Conservation (phyloP, 2,329 filamentous ascomycete species). For the Juglanconis oblonga region DNA sequence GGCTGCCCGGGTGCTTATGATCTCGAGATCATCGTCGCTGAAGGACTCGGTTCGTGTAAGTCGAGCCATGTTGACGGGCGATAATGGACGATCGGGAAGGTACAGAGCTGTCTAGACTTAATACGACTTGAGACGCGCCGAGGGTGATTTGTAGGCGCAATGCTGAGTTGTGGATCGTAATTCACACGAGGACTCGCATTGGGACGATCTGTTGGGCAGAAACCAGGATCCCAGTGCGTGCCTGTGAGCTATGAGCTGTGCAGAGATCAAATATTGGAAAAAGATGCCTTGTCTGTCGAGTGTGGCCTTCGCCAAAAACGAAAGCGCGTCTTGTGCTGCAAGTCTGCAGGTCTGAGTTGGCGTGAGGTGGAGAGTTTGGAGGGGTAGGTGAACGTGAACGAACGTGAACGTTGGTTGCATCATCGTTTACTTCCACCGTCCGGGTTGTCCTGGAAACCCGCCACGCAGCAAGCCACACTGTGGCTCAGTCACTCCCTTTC, state of each 20-base stretch:
- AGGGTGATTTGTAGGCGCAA: too few relatives aligned
- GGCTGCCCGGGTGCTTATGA: constrained; percentile 32
- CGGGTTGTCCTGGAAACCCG: not conserved
- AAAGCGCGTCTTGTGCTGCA: not conserved
- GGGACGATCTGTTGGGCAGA: too few relatives aligned
- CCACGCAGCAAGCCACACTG: not conserved
- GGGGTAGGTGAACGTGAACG: not conserved
- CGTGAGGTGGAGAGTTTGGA: not conserved
- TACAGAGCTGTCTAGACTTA: too few relatives aligned
- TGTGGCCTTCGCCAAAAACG: not conserved
- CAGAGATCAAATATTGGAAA: too few relatives aligned
- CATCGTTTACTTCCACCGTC: not conserved
- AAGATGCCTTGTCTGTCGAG: too few relatives aligned
- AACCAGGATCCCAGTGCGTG: too few relatives aligned
- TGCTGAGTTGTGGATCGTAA: too few relatives aligned
- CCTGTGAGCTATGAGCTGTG: too few relatives aligned
- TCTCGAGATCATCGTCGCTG: constrained; percentile 34
- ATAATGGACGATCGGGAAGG: not conserved
- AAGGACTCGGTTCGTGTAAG: constrained; percentile 30
- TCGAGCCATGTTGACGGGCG: constrained; percentile 22
- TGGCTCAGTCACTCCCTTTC: not conserved
- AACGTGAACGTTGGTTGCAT: not conserved
- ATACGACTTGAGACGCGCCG: too few relatives aligned
- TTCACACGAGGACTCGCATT: too few relatives aligned
- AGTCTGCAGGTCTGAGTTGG: not conserved